Percentiles rank a stretch among this genome's conserved stretches.
phyloP scores from a whole-genome alignment of 2,329 filamentous ascomycete species.

The Epichloe uncinata region DNA sequence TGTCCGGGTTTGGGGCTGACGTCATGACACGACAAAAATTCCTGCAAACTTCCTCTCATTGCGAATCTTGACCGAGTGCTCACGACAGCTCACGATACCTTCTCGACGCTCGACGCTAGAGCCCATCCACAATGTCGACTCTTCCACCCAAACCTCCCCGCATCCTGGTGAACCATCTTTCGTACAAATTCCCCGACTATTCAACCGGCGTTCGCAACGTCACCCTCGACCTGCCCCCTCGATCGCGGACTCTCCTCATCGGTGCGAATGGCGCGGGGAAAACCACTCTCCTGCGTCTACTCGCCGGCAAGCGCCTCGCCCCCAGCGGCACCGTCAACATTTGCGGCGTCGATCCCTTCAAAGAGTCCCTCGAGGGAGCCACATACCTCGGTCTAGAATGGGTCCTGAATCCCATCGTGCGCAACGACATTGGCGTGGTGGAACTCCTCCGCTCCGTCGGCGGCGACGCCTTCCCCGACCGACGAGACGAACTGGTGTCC shows the following conservation, averaged over 20 bases:
- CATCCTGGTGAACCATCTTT: constrained; percentile 63
- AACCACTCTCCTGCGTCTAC: constrained; percentile 85
- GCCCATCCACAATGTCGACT: background rate
- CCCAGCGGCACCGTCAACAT: constrained; percentile 63
- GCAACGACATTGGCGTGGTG: constrained; percentile 82
- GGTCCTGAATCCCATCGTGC: constrained; percentile 94
- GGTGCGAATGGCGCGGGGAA: constrained; percentile 97
- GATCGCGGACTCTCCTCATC: constrained; percentile 80
- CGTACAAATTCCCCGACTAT: constrained; percentile 80
- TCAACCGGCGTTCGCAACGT: constrained; percentile 66
- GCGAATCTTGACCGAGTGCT: too few relatives aligned
- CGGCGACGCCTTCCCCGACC: constrained; percentile 66
- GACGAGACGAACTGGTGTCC: constrained; percentile 72
- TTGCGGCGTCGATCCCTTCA: constrained; percentile 81
- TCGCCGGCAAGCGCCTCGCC: constrained; percentile 88
- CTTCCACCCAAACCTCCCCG: constrained; percentile 30
- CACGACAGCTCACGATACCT: too few relatives aligned
- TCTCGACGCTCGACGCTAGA: too few relatives aligned
- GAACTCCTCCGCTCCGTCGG: constrained; percentile 79
- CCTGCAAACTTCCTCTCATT: too few relatives aligned
- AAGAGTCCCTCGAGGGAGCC: constrained; percentile 77
- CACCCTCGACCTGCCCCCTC: constrained; percentile 60
- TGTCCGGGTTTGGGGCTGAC: too few relatives aligned
- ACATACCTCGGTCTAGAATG: constrained; percentile 96
- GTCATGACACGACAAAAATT: too few relatives aligned